Conservation (phyloP, 305 asterid species). For the Withania somnifera region DNA sequence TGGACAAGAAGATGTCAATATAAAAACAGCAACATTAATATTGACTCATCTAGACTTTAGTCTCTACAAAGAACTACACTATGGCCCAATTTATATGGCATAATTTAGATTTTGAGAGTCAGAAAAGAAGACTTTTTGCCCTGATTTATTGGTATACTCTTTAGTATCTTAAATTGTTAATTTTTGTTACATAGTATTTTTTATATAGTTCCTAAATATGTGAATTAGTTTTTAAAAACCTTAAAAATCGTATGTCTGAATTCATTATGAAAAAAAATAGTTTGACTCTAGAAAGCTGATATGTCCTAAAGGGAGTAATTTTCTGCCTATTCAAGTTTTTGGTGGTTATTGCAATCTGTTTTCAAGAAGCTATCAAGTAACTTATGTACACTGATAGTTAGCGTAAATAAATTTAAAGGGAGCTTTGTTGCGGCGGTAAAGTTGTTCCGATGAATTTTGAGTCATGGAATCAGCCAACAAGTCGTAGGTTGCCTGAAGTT, state of each 20-base stretch:
- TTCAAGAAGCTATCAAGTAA: not conserved
- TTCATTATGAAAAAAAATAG: not conserved
- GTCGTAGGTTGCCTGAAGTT: not conserved
- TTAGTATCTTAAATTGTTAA: not conserved
- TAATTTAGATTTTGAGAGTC: too few species aligned
- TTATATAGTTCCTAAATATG: too few species aligned
- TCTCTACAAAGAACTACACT: not conserved
- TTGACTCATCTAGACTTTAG: not conserved
- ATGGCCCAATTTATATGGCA: not conserved
- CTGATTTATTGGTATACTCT: not conserved
- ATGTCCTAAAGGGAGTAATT: not conserved
- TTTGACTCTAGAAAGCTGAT: not conserved
- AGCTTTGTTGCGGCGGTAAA: not conserved
- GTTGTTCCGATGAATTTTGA: not conserved
- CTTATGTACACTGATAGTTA: not conserved
- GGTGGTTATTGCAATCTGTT: not conserved
- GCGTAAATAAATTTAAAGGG: not conserved
- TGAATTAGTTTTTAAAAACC: too few species aligned
- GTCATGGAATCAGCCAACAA: not conserved
- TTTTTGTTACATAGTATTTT: not conserved
- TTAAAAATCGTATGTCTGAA: not conserved
- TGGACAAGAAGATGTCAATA: not conserved
- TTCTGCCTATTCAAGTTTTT: not conserved
- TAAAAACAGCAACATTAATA: not conserved
- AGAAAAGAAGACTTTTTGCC: not conserved